Conservation (phyloP, 1,284 basidiomycete species). For the Ceratobasidium sp. region DNA sequence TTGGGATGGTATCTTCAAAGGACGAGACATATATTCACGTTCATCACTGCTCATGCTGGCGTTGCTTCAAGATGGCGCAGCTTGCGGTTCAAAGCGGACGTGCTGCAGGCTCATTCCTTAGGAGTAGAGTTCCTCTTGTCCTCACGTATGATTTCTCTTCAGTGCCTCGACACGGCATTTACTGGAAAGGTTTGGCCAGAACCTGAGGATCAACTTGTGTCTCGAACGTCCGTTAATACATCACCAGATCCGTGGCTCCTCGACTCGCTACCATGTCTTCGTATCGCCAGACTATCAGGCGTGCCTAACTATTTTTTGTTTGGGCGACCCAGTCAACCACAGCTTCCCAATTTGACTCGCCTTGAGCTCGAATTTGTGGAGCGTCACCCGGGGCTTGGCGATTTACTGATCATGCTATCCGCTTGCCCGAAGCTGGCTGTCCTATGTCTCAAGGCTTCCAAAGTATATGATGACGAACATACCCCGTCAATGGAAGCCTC, state of each 20-base stretch:
- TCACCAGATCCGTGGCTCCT: no score
- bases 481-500: no score
- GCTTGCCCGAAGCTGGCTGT: neutral
- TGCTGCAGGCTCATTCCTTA: neutral
- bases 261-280: neutral
- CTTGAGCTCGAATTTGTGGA: neutral
- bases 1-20: no score
- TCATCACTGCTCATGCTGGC: constrained; percentile 3
- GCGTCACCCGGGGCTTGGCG: neutral
- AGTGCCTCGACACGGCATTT: neutral
- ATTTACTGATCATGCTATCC: neutral
- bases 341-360: neutral
- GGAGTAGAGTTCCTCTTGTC: neutral
- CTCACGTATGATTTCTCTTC: neutral
- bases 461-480: no score
- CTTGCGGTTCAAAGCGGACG: neutral
- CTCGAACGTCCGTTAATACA: no score
- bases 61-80: constrained; percentile 8
- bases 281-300: neutral
- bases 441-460: neutral
- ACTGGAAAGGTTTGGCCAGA: no score
- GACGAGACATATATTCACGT: no score
- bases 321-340: neutral
- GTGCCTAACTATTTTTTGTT: constrained; percentile 1
- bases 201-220: no score